Evolutionary conservation across 371 early-diverging fungal species (phyloP).

Genomic region (Gilbertella persicaria): DNA sequence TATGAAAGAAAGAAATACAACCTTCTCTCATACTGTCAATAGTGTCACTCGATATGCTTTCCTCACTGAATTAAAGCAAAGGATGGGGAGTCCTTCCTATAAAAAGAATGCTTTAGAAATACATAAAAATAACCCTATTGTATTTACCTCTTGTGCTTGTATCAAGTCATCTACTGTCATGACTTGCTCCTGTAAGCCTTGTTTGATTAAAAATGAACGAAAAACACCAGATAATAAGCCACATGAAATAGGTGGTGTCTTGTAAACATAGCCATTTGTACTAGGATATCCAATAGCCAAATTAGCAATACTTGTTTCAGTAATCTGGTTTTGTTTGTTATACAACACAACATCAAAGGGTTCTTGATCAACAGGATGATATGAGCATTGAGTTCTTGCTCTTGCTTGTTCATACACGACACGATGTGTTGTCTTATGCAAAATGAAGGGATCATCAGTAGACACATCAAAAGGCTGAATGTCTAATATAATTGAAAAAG

Average conservation of each 20-base stretch:
- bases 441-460: constrained; percentile 44
- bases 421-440: constrained; percentile 62
- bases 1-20: constrained; percentile 54
- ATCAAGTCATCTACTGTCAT: constrained; percentile 49
- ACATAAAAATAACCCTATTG: background rate
- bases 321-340: constrained; percentile 51
- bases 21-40: constrained; percentile 22
- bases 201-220: constrained; percentile 42
- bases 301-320: constrained; percentile 65
- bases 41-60: constrained; percentile 40
- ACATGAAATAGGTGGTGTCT: constrained; percentile 46
- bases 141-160: constrained; percentile 43
- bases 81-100: constrained; percentile 36
- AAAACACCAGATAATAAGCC: constrained; percentile 57
- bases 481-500: constrained; percentile 39
- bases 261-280: constrained; percentile 32
- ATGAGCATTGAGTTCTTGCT: constrained; percentile 34
- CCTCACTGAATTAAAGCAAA: constrained; percentile 60
- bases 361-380: constrained; percentile 20
- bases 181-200: constrained; percentile 30
- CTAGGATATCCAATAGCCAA: constrained; percentile 45
- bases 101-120: background rate
- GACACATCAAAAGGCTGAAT: constrained; percentile 25
- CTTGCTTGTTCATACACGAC: constrained; percentile 54
- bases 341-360: constrained; percentile 62